Percentiles rank a stretch among this genome's conserved stretches.
These are phyloP conservation scores for Apostasia shenzhenica DNA, from an alignment of 106 monocot species.

Conservation along the genomic window DNA sequence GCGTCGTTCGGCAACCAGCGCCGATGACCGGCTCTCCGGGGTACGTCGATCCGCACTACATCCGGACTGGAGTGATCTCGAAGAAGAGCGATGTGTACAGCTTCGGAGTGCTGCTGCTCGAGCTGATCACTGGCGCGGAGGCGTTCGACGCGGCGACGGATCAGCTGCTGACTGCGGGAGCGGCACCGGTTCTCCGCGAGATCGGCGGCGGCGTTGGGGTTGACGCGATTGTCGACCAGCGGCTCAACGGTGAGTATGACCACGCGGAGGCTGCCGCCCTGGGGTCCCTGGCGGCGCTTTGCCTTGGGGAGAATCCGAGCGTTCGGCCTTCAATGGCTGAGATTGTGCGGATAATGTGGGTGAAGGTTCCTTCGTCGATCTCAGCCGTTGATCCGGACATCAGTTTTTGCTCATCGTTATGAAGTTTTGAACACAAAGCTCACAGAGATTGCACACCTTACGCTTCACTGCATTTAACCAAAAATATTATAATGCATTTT, in stretches of 20 bases:
- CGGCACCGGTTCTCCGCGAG: slow-evolving; percentile 4
- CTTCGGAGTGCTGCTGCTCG: slow-evolving; percentile 67
- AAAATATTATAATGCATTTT: no score
- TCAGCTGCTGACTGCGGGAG: slow-evolving; percentile 15
- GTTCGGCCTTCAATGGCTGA: slow-evolving; percentile 80
- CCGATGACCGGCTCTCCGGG: slow-evolving; percentile 43
- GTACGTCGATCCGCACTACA: slow-evolving; percentile 51
- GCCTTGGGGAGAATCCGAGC: slow-evolving; percentile 54
- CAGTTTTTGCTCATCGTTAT: no score
- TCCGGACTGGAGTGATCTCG: slow-evolving; percentile 38
- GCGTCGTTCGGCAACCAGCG: slow-evolving; percentile 23
- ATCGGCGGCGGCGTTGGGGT: background rate
- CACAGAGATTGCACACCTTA: no score
- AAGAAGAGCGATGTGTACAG: slow-evolving; percentile 83
- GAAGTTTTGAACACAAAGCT: no score
- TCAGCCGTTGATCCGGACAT: background rate
- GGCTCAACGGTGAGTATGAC: slow-evolving; percentile 33
- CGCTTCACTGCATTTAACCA: no score
- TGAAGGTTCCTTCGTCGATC: slow-evolving; percentile 18
- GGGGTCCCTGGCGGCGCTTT: slow-evolving; percentile 41
- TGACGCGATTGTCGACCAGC: slow-evolving; percentile 40
- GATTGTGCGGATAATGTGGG: slow-evolving; percentile 31
- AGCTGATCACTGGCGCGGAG: slow-evolving; percentile 45
- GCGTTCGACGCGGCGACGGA: slow-evolving; percentile 11
- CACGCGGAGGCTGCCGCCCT: slow-evolving; percentile 37